phyloP scores from a whole-genome alignment of 1,284 basidiomycete genomes.

The Coniophora puteana region DNA sequence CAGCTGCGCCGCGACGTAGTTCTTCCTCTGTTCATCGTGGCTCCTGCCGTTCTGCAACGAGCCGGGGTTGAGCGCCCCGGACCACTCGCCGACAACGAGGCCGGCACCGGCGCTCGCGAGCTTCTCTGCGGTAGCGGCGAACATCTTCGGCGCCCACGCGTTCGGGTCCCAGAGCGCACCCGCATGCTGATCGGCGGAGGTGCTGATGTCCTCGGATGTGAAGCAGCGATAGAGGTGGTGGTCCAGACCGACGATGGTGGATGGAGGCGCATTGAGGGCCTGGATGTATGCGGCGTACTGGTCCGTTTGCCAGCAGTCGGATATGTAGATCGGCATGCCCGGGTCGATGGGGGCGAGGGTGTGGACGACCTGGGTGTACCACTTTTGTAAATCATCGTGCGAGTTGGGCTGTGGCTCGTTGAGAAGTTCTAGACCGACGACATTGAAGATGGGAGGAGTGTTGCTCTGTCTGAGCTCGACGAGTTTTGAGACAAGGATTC shows the following conservation, averaged over 20 bases:
- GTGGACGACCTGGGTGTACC: slow-evolving; percentile 63
- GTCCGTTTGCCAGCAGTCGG: slow-evolving; percentile 77
- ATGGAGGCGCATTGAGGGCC: slow-evolving; percentile 24
- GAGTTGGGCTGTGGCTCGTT: slow-evolving; percentile 73
- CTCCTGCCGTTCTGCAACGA: slow-evolving; percentile 47
- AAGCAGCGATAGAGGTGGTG: slow-evolving; percentile 89
- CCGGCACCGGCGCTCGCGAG: slow-evolving; percentile 50
- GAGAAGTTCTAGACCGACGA: slow-evolving; percentile 80
- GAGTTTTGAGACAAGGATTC: slow-evolving; percentile 44
- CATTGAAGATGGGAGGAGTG: slow-evolving; percentile 45
- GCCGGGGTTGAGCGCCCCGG: slow-evolving; percentile 69
- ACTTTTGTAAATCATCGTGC: slow-evolving; percentile 49
- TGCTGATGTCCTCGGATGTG: slow-evolving; percentile 56
- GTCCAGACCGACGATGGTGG: slow-evolving; percentile 64
- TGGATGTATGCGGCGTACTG: slow-evolving; percentile 60
- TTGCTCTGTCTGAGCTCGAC: slow-evolving; percentile 28
- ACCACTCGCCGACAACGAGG: slow-evolving; percentile 84
- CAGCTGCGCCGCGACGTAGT: slow-evolving; percentile 67
- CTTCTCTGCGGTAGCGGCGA: slow-evolving; percentile 39
- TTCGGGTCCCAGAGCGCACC: slow-evolving; percentile 37
- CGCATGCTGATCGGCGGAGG: slow-evolving; percentile 58
- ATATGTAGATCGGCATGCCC: slow-evolving; percentile 66
- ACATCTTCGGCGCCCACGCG: slow-evolving; percentile 36
- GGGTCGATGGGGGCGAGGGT: slow-evolving; percentile 53
- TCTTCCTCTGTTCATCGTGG: slow-evolving; percentile 43